Conservation (phyloP, 1,284 basidiomycete species). For the Ceratobasidium sp. region DNA sequence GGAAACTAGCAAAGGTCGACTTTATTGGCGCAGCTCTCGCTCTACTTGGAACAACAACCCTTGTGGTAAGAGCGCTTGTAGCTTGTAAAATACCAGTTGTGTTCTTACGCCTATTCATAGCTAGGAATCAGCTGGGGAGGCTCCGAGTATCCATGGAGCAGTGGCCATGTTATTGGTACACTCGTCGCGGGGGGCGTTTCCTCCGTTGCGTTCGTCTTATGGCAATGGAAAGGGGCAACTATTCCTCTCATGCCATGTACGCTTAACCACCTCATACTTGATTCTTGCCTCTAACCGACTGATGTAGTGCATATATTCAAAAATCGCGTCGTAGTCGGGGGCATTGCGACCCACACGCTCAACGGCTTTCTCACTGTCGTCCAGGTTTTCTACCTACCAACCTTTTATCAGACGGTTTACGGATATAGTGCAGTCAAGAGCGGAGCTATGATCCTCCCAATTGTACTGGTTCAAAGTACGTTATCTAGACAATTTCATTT, state of each 20-base stretch:
- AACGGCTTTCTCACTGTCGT: conserved; percentile 51
- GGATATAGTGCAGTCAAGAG: conserved; percentile 61
- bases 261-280: conserved; percentile 2
- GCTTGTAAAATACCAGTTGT: too few species aligned
- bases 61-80: background rate
- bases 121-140: conserved; percentile 29
- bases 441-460: conserved; percentile 62
- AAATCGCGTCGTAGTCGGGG: conserved; percentile 58
- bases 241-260: conserved; percentile 58
- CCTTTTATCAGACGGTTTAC: conserved; percentile 63
- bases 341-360: conserved; percentile 57
- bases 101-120: too few species aligned
- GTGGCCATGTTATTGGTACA: conserved; percentile 5
- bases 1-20: conserved; percentile 16
- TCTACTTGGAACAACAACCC: background rate
- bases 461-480: conserved; percentile 58
- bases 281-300: background rate
- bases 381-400: conserved; percentile 58
- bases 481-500: too few species aligned
- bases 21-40: conserved; percentile 2
- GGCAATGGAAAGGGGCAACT: conserved; percentile 60
- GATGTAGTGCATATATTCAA: conserved; percentile 59
- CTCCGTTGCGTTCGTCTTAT: conserved; percentile 57
- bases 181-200: background rate
- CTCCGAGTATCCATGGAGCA: conserved; percentile 12